These are phyloP conservation scores for Sonneratia alba DNA, from an alignment of 345 rosid species.

Conservation along the genomic window DNA sequence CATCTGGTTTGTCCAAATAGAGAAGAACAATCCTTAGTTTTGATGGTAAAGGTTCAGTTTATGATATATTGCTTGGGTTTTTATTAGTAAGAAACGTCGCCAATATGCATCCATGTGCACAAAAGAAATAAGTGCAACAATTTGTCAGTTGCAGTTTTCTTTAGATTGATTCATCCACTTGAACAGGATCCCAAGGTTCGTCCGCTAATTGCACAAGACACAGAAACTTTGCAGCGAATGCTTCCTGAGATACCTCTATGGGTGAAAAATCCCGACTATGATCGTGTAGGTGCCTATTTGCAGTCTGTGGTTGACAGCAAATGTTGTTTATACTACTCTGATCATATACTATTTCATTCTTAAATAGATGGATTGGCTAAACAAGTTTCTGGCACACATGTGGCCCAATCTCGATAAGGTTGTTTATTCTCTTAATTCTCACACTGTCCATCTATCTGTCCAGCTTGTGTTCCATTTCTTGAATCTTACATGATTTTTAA, in stretches of 20 bases:
- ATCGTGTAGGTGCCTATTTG: conserved; percentile 59
- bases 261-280: conserved; percentile 89
- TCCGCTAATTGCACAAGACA: conserved; percentile 62
- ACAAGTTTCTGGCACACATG: conserved; percentile 61
- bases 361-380: conserved; percentile 80
- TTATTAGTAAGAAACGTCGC: too few species aligned
- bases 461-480: not conserved
- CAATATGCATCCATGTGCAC: too few species aligned
- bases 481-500: conserved; percentile 9
- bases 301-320: conserved; percentile 5
- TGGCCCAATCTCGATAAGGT: conserved; percentile 99
- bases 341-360: not conserved
- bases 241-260: conserved; percentile 90
- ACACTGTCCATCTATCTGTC: not conserved
- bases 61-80: too few species aligned
- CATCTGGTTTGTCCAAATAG: too few species aligned
- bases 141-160: not conserved
- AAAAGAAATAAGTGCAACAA: not conserved
- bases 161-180: conserved; percentile 6
- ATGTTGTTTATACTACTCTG: not conserved
- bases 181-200: conserved; percentile 63
- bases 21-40: too few species aligned
- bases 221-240: conserved; percentile 65
- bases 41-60: too few species aligned
- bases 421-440: conserved; percentile 7